Evolutionary conservation across 768 basidiomycete species (phyloP).

Genomic region (Russula earlei): DNA sequence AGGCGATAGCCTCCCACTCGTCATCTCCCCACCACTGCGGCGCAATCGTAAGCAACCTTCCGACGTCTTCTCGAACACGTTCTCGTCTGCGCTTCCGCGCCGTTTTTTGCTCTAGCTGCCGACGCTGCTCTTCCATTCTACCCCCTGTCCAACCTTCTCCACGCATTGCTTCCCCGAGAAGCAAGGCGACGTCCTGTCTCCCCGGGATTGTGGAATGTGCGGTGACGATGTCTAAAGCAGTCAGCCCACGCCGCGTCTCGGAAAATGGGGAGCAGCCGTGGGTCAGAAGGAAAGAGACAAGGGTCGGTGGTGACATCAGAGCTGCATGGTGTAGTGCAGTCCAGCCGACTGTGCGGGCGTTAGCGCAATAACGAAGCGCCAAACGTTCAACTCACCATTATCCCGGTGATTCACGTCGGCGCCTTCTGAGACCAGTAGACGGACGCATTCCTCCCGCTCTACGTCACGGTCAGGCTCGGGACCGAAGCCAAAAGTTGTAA

Average conservation of each 20-base stretch:
- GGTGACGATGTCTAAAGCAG: conserved; percentile 82
- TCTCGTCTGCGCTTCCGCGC: conserved; percentile 46
- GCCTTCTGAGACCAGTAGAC: conserved; percentile 70
- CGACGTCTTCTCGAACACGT: conserved; percentile 49
- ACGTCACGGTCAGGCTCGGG: conserved; percentile 74
- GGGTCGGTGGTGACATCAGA: conserved; percentile 77
- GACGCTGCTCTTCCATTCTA: conserved; percentile 60
- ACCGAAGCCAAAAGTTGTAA: conserved; percentile 73
- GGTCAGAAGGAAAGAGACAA: conserved; percentile 87
- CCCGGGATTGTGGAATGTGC: conserved; percentile 75
- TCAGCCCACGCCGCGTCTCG: conserved; percentile 67
- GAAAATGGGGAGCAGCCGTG: conserved; percentile 82
- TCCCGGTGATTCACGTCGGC: conserved; percentile 55
- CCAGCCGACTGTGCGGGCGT: conserved; percentile 66
- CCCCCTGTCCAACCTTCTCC: conserved; percentile 75
- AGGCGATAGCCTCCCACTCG: conserved; percentile 25
- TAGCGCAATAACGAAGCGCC: not conserved
- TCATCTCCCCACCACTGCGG: conserved; percentile 58
- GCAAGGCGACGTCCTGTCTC: conserved; percentile 74
- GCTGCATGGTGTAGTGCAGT: conserved; percentile 90
- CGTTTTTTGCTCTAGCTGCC: conserved; percentile 45
- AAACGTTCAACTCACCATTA: conserved; percentile 40
- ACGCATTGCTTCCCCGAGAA: conserved; percentile 85
- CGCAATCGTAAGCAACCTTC: conserved; percentile 45
- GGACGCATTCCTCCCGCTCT: conserved; percentile 85